A percentile compares a stretch with the other conserved stretches of the same genome.
Evolutionary conservation across 1,284 basidiomycete species (phyloP).

Genomic region (Salmacisia buchloeana): DNA sequence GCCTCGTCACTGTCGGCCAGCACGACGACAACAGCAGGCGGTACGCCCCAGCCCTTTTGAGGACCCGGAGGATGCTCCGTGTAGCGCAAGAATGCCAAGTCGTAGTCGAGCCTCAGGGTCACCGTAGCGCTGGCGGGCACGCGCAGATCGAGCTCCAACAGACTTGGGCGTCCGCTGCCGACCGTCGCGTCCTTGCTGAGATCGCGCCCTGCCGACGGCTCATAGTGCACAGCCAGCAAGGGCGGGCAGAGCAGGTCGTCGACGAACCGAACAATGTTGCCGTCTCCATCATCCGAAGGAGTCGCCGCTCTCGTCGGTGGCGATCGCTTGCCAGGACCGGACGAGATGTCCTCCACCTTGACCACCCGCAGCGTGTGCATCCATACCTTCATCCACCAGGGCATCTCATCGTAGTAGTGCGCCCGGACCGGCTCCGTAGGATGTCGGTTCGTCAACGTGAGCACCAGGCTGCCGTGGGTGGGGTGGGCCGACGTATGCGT

Average conservation of each 20-base stretch:
- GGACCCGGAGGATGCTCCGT: slow-evolving; percentile 94
- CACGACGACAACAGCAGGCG: slow-evolving; percentile 58
- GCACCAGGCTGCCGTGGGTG: slow-evolving; percentile 58
- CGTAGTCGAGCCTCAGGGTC: slow-evolving; percentile 67
- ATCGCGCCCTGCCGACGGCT: slow-evolving; percentile 21
- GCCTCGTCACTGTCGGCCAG: slow-evolving; percentile 13
- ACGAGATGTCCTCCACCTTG: slow-evolving; percentile 18
- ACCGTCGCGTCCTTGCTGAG: background rate
- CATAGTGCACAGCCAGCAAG: slow-evolving; percentile 25
- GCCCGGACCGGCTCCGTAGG: slow-evolving; percentile 55
- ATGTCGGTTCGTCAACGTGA: slow-evolving; percentile 66
- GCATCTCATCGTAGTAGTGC: slow-evolving; percentile 83
- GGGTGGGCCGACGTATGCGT: slow-evolving; percentile 4
- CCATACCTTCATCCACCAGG: slow-evolving; percentile 84
- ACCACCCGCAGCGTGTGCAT: slow-evolving; percentile 67
- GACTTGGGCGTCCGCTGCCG: slow-evolving; percentile 16
- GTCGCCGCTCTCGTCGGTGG: too few relatives aligned
- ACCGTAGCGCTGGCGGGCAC: slow-evolving; percentile 63
- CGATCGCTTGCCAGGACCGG: background rate
- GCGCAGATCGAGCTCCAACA: slow-evolving; percentile 60
- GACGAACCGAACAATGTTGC: slow-evolving; percentile 25
- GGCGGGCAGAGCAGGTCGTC: slow-evolving; percentile 25
- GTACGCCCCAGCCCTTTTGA: slow-evolving; percentile 86
- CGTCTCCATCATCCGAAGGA: background rate
- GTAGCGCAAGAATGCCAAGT: slow-evolving; percentile 82